Percentiles rank a stretch among this genome's conserved stretches.
phyloP scores from a whole-genome alignment of 495 filamentous ascomycete genomes.

The Darksidea phi region DNA sequence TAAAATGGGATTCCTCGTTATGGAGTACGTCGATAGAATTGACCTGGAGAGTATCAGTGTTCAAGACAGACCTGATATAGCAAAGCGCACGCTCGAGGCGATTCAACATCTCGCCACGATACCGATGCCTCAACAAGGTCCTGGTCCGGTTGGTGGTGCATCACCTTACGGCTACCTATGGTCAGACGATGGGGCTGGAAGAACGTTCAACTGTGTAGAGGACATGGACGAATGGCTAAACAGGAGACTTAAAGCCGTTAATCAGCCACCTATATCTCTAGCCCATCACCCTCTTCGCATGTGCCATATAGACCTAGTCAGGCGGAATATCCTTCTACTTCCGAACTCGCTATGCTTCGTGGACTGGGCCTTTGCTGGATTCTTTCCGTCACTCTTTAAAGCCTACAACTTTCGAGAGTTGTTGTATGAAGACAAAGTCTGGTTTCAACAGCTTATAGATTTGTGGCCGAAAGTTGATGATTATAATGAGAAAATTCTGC shows the following conservation, averaged over 20 bases:
- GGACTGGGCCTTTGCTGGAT: slow-evolving; percentile 9
- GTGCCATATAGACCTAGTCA: slow-evolving; percentile 6
- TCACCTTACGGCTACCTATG: not conserved
- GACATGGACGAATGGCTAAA: slow-evolving; percentile 2
- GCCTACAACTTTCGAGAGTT: not conserved
- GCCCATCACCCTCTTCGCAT: not conserved
- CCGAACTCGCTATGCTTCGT: slow-evolving; percentile 1
- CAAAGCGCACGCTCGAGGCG: not conserved
- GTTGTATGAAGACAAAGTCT: not conserved
- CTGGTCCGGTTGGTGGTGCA: not conserved
- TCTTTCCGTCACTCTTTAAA: not conserved
- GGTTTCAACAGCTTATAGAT: not conserved
- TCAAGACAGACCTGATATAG: not conserved
- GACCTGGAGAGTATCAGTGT: not conserved
- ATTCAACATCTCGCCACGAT: not conserved
- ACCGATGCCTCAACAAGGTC: not conserved
- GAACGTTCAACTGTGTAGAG: not conserved
- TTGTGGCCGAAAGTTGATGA: not conserved
- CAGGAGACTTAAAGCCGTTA: not conserved
- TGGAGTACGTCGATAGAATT: not conserved
- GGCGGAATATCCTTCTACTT: not conserved
- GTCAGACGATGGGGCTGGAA: slow-evolving; percentile 1
- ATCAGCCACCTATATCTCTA: not conserved
- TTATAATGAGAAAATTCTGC: not conserved
- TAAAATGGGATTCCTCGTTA: not conserved